Conservation (phyloP, 768 basidiomycete species). For the Pulveroboletus sp. region DNA sequence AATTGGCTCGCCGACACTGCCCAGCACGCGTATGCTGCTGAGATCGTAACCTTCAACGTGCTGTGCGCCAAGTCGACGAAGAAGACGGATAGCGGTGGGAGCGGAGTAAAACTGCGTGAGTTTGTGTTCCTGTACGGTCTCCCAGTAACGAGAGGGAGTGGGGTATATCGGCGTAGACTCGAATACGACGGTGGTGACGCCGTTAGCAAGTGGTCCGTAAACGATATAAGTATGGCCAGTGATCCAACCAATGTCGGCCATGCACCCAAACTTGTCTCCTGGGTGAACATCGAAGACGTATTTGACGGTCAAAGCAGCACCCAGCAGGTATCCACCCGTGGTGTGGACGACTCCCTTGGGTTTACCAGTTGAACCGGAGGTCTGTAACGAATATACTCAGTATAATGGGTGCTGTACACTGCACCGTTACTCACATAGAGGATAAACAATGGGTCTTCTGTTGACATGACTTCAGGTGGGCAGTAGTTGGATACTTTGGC, state of each 20-base stretch:
- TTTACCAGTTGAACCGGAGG: slow-evolving; percentile 91
- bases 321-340: slow-evolving; percentile 86
- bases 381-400: slow-evolving; percentile 44
- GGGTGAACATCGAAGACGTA: slow-evolving; percentile 97
- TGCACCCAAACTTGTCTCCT: slow-evolving; percentile 95
- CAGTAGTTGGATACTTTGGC: slow-evolving; percentile 84
- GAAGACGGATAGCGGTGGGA: slow-evolving; percentile 91
- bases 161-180: slow-evolving; percentile 98
- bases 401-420: background rate
- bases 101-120: slow-evolving; percentile 96
- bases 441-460: slow-evolving; percentile 98
- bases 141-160: slow-evolving; percentile 95
- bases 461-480: slow-evolving; percentile 79
- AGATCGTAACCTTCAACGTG: slow-evolving; percentile 86
- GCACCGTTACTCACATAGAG: slow-evolving; percentile 73
- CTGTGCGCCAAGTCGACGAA: slow-evolving; percentile 81
- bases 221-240: slow-evolving; percentile 97
- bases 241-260: slow-evolving; percentile 99
- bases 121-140: slow-evolving; percentile 89
- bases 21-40: slow-evolving; percentile 78
- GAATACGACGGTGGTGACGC: slow-evolving; percentile 85
- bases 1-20: slow-evolving; percentile 96
- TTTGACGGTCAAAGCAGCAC: slow-evolving; percentile 90
- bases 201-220: slow-evolving; percentile 90
- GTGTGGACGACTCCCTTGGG: slow-evolving; percentile 97